These are phyloP conservation scores for Blastobotrys capitulatus DNA, from an alignment of 1,139 yeast genomes.

Conservation along the genomic window DNA sequence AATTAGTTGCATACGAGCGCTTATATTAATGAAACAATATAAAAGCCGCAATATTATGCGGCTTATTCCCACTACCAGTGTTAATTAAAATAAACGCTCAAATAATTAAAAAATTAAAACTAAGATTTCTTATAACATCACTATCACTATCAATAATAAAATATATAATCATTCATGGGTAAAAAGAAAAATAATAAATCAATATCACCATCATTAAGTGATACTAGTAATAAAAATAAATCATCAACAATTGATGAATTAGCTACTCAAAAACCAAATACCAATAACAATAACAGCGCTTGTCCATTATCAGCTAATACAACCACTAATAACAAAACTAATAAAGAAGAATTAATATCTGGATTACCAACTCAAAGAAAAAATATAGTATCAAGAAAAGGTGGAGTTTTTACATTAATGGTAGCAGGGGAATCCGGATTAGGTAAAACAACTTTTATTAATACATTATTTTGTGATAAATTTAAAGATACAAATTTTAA, in stretches of 20 bases:
- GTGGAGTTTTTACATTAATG: conserved; percentile 84
- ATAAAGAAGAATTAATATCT: conserved; percentile 39
- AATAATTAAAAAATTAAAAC: too few species aligned
- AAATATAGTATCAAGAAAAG: conserved; percentile 71
- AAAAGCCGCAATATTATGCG: too few species aligned
- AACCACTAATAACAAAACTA: neutral
- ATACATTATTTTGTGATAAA: conserved; percentile 57
- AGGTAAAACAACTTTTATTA: conserved; percentile 75
- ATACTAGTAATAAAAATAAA: too few species aligned
- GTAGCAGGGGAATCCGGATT: conserved; percentile 89
- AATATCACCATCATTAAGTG: too few species aligned
- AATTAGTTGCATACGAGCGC: too few species aligned
- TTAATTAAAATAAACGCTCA: too few species aligned
- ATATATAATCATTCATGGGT: too few species aligned
- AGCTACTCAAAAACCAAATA: neutral
- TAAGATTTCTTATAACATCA: too few species aligned
- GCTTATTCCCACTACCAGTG: too few species aligned
- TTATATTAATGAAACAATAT: too few species aligned
- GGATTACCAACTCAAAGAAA: conserved; percentile 82
- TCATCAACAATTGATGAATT: neutral
- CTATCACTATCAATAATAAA: too few species aligned
- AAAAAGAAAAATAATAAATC: neutral
- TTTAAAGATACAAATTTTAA: conserved; percentile 39
- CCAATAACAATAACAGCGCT: neutral
- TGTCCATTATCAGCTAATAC: too few species aligned